Percentiles rank a stretch among this genome's conserved stretches.
phyloP scores from a whole-genome alignment of 129 eudicot species.

The Flaveria ramosissima region DNA sequence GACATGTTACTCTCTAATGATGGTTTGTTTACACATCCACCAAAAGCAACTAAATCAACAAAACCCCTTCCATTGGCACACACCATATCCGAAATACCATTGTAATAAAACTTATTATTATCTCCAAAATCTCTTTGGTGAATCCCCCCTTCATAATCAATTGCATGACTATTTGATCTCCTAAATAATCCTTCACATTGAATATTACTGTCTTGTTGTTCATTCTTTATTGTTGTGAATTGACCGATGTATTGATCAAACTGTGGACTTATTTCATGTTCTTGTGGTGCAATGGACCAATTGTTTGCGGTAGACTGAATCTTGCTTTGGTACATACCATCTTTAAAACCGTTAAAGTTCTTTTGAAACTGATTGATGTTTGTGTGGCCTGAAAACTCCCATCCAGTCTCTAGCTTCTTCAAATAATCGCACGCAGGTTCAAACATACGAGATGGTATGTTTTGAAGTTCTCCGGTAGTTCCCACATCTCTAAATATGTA shows the following conservation, averaged over 20 bases:
- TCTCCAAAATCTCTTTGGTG: slow-evolving; percentile 34
- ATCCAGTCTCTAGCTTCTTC: slow-evolving; percentile 51
- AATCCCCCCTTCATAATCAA: slow-evolving; percentile 38
- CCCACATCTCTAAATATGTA: slow-evolving; percentile 46
- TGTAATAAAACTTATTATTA: slow-evolving; percentile 34
- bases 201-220: slow-evolving; percentile 25
- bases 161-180: slow-evolving; percentile 25
- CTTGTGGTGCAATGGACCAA: slow-evolving; percentile 49
- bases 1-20: slow-evolving; percentile 34
- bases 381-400: slow-evolving; percentile 49
- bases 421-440: slow-evolving; percentile 58
- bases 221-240: slow-evolving; percentile 43
- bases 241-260: slow-evolving; percentile 35
- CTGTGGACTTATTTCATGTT: slow-evolving; percentile 43
- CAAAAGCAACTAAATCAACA: slow-evolving; percentile 42
- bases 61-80: slow-evolving; percentile 45
- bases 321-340: slow-evolving; percentile 40
- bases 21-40: slow-evolving; percentile 44
- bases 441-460: slow-evolving; percentile 34
- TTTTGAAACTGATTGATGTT: slow-evolving; percentile 44
- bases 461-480: slow-evolving; percentile 37
- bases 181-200: slow-evolving; percentile 29
- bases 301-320: slow-evolving; percentile 31
- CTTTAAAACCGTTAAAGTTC: slow-evolving; percentile 37
- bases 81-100: slow-evolving; percentile 32